Evolutionary conservation across 495 filamentous ascomycete genomes (phyloP).

Genomic region (Parathielavia appendiculata): DNA sequence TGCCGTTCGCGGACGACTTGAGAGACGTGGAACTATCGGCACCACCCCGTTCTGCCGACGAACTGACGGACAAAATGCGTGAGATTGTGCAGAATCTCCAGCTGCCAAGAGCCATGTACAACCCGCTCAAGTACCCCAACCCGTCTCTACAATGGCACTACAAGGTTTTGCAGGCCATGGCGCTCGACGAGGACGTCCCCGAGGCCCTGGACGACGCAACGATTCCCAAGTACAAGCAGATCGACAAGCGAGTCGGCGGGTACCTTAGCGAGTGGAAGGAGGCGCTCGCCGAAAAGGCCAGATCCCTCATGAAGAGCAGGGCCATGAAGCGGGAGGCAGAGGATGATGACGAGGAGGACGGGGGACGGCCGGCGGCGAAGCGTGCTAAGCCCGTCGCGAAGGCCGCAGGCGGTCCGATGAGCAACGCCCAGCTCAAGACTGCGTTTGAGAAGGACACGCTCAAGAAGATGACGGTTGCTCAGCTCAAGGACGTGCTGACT

Average conservation of each 20-base stretch:
- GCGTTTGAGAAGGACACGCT: slow-evolving; percentile 56
- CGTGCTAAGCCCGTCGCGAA: slow-evolving; percentile 32
- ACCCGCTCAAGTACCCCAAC: slow-evolving; percentile 85
- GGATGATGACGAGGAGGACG: slow-evolving; percentile 25
- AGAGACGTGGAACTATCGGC: slow-evolving; percentile 52
- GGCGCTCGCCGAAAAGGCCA: slow-evolving; percentile 52
- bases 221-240: slow-evolving; percentile 68
- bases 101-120: slow-evolving; percentile 78
- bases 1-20: slow-evolving; percentile 90
- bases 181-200: slow-evolving; percentile 87
- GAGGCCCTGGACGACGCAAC: slow-evolving; percentile 78
- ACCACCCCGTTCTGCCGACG: slow-evolving; percentile 59
- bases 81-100: slow-evolving; percentile 78
- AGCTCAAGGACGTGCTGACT: slow-evolving; percentile 63
- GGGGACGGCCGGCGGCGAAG: slow-evolving; percentile 39
- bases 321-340: slow-evolving; percentile 43
- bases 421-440: slow-evolving; percentile 54
- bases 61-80: slow-evolving; percentile 75
- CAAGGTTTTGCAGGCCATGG: slow-evolving; percentile 84
- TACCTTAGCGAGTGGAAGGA: slow-evolving; percentile 73
- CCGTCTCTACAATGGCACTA: slow-evolving; percentile 98
- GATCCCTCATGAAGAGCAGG: slow-evolving; percentile 28
- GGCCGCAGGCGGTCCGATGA: slow-evolving; percentile 32
- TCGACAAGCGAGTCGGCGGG: slow-evolving; percentile 77
- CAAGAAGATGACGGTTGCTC: slow-evolving; percentile 64